Base-by-base conservation (phyloP, 306 rosid species). In the Dalbergia cultrata region DNA sequence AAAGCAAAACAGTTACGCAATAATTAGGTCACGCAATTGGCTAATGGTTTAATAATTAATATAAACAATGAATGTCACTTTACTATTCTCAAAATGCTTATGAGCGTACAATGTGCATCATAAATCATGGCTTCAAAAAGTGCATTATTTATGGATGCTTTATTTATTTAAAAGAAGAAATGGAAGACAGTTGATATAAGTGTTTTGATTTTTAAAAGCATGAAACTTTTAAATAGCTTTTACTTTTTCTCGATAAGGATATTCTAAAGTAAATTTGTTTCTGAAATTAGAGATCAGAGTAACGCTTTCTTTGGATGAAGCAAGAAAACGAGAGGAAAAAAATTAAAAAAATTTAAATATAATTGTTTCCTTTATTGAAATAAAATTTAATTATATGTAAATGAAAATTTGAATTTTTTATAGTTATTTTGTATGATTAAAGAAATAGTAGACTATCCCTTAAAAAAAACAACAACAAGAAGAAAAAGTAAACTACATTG, bases 151-250 rank as follows among this genome's bases (percentile, higher is more conserved):
- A 61, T 12, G 41, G 41, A 62, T 62, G 9, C 19, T 62, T 61
- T 18, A 2, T 1, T 54, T 4, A 2, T 56, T 56, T 11, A 1
- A 61, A 61, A 22, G 13, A 57, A 21, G 13, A 57, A 5, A 18
- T 57, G 9, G 16, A 59, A 9, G 18, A n/a, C 17, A 26, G 16
- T 26, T 5, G 35, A 61, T 59, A 11, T 17, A 6, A 16, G 7
- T 13, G 68, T 33, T 62, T 61, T 31, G 12, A 13, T 31, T 61
- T 31, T 33, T 31, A 62, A 21, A 34, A 62, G 45, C 14, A 62
- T 62, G 44, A 62, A 59, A 59, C 63, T 59, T 19, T 59, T 21
- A 59, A 62, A 31, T 62, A 62, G 45, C 44, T 34, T 62, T 62
- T 62, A 13, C 19, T 16, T 62, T 59, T 54, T 5, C 9, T 54